Evolutionary conservation across 202 grass and related monocot genomes (phyloP), one percentile per base, ranked within the genome.

Genomic region (Panicum virgatum): DNA sequence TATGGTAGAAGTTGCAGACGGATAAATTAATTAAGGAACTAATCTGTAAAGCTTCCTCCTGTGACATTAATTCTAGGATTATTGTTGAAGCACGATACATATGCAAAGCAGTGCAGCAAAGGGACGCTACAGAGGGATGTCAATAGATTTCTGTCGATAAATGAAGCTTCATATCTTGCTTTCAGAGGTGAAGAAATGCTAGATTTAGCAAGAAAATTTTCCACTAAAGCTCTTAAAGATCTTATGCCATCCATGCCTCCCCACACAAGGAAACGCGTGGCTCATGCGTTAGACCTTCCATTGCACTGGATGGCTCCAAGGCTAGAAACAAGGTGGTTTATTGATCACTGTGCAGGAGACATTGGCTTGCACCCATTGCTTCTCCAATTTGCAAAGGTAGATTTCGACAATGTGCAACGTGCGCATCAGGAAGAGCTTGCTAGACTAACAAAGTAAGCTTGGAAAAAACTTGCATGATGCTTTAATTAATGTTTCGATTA

Each of bases 321-420:
- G 69, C 63, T 86, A 13, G 80, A 93, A 9, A 32, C 88, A 58
- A 86, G 82, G 26, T 84, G 85, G 91, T 84, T 63, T 50, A 86
- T 90, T 25, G 85, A 90, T 22, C 56, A 69, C 0, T 87, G 72
- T 20, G 36, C 48, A 32, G 75, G 9, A 54, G 43, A 86, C 10
- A 9, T 6, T 1, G 60, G 36, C 27, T 6, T 62, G 1, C 10
- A 78, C 13, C 73, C 66, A 34, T 12, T 83, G 20, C 51, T 93
- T 1, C 58, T 82, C 29, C 57, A 73, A 40, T 85, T 93, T 0
- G 91, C 91, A 4, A 83, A 13, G 42, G 23, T 77, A 9, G 88
- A 90, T 26, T 93, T 83, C 67, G 80, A 88, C 7, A n/a, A 19
- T 3, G 84, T 93, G 36, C 91, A 90, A 79, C 22, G 37, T 44